Evolutionary conservation across 805 yeast genomes (phyloP), one percentile per base, ranked within the genome.

Genomic region (Wickerhamiella hasegawae): DNA sequence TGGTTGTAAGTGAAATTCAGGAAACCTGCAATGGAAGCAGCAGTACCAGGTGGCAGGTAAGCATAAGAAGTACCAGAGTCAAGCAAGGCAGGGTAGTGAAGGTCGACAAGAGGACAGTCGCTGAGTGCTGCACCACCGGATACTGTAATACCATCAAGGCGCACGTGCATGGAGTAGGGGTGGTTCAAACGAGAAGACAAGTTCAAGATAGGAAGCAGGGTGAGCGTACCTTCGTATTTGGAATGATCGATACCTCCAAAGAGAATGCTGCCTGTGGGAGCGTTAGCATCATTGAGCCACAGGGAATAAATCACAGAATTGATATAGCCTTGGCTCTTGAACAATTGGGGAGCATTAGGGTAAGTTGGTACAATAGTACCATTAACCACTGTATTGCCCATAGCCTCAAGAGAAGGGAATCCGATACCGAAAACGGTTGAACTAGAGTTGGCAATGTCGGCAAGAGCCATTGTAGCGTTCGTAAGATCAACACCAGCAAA

Each of bases 401-500:
- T 28, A 9, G 36, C 16, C 28, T 80, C 85, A 40, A 74, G 55
- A 1, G 69, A 75, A 4, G 69, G 57, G 34, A 78, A 61, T 9
- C 90, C 87, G 42, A 80, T 70, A 19, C 90, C 93, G 25, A 80
- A 55, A 18, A 81, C 87, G 38, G 83, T 83, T 44, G 63, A 54
- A 3, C 68, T 52, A 3, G 84, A 73, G 40, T 71, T 68, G 1
- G 84, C 66, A 28, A 54, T 51, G 48, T 71, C 71, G 3, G 77
- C 83, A n/a, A 79, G 69, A 1, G 85, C 93, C 53, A 81, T 67
- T 4, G 77, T 67, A 18, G 76, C 57, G 34, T 60, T 55, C 0
- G 59, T 42, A 6, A 76, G 57, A 2, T 62, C 54, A 10, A 64
- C 53, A 35, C 62, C 66, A 32, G 69, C 68, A 35, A 77, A 43